Evolutionary conservation across 345 rosid species (phyloP).

Genomic region (Turnera subulata): DNA sequence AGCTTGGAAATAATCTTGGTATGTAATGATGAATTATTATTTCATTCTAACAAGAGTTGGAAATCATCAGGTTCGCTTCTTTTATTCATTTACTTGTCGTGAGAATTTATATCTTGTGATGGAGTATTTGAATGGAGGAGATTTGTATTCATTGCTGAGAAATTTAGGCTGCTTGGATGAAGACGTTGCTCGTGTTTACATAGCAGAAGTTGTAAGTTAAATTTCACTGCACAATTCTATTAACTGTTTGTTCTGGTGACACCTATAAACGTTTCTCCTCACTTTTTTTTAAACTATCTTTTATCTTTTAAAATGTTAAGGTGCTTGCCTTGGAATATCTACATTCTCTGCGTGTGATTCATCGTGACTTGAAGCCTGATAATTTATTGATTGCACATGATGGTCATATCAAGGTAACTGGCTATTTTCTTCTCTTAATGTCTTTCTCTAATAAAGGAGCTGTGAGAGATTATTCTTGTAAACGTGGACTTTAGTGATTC

Average conservation of each 20-base stretch:
- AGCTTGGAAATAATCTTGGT: constrained; percentile 27
- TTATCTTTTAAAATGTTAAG: constrained; percentile 24
- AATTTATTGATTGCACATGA: constrained; percentile 97
- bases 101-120: constrained; percentile 99
- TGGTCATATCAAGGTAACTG: constrained; percentile 92
- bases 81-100: constrained; percentile 97
- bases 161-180: constrained; percentile 98
- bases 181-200: constrained; percentile 95
- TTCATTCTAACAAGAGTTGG: constrained; percentile 27
- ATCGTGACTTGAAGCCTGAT: constrained; percentile 99
- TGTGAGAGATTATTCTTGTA: too few relatives aligned
- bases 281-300: not conserved
- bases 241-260: not conserved
- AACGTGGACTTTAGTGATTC: too few relatives aligned
- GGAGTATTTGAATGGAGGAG: constrained; percentile 99
- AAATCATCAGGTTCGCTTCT: constrained; percentile 87
- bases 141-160: constrained; percentile 88
- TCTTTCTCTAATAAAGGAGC: too few relatives aligned
- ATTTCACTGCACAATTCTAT: not conserved
- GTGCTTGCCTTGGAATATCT: constrained; percentile 97
- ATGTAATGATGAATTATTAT: constrained; percentile 17
- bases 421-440: not conserved
- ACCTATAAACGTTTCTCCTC: not conserved
- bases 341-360: constrained; percentile 91
- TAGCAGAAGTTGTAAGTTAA: constrained; percentile 96